Evolutionary conservation across 1,139 yeast genomes (phyloP).

Genomic region (Geotrichum histeridarum): DNA sequence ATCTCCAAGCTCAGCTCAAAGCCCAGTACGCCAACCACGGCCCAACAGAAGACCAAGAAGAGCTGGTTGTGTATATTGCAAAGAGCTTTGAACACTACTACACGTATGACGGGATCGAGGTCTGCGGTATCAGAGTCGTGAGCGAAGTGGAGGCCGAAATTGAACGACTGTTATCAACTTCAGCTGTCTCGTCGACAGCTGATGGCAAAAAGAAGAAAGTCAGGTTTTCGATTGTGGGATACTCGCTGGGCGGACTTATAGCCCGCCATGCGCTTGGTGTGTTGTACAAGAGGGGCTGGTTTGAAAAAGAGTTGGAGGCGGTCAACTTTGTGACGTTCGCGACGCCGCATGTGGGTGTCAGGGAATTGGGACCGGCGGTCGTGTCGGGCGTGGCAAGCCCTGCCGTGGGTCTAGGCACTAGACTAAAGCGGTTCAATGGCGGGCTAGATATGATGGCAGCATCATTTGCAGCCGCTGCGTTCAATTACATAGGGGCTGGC

Average conservation of each 20-base stretch:
- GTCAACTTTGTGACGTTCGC: conserved; percentile 61
- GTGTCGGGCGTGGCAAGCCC: too few species aligned
- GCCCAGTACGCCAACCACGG: conserved; percentile 3
- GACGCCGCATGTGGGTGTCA: conserved; percentile 77
- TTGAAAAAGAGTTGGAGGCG: conserved; percentile 40
- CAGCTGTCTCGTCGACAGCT: not conserved
- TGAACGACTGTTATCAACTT: conserved; percentile 31
- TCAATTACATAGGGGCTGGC: conserved; percentile 57
- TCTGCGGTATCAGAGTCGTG: conserved; percentile 72
- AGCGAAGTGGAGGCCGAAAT: conserved; percentile 57
- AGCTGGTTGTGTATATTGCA: conserved; percentile 52
- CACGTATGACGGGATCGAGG: conserved; percentile 82
- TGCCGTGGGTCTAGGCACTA: too few species aligned
- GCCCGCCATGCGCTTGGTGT: conserved; percentile 74
- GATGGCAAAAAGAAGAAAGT: conserved; percentile 12
- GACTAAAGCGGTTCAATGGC: too few species aligned
- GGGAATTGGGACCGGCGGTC: conserved; percentile 52
- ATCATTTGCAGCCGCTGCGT: conserved; percentile 42
- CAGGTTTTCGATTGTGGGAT: conserved; percentile 57
- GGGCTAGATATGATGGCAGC: too few species aligned
- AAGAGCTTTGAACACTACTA: conserved; percentile 59
- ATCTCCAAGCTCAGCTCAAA: conserved; percentile 36
- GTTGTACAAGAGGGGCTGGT: conserved; percentile 50
- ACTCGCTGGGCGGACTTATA: conserved; percentile 78
- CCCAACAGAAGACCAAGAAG: not conserved